Conservation (phyloP, 169 alveolate genomes). For the Theileria parva region DNA sequence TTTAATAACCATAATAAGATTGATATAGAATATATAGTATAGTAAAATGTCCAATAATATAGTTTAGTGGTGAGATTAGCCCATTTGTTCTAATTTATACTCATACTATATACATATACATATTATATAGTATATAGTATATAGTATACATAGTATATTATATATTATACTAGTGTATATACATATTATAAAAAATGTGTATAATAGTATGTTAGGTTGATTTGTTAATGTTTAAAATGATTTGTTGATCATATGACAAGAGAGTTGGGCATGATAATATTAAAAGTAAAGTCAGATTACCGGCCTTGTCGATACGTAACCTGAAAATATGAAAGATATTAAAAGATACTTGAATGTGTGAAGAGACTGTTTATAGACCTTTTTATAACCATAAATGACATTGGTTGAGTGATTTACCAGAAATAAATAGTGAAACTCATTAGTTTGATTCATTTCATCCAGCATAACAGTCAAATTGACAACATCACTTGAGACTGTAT, state of each 20-base stretch:
- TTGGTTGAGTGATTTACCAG: constrained; percentile 32
- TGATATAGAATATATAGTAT: too few relatives aligned
- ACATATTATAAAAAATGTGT: neutral
- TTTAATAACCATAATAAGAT: too few relatives aligned
- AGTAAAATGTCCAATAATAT: too few relatives aligned
- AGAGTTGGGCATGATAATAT: neutral
- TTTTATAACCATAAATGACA: constrained; percentile 57
- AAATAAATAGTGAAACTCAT: constrained; percentile 35
- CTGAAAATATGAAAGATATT: constrained; percentile 2
- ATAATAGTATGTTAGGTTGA: neutral
- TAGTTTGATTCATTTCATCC: neutral
- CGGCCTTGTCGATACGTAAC: neutral
- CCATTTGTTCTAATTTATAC: too few relatives aligned
- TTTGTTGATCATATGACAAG: neutral
- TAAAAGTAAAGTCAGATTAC: neutral
- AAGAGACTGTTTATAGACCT: constrained; percentile 18
- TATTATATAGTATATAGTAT: too few relatives aligned
- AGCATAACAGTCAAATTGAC: constrained; percentile 32
- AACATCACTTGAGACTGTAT: neutral
- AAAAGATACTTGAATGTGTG: constrained; percentile 44
- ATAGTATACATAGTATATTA: too few relatives aligned
- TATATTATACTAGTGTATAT: neutral
- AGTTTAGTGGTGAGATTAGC: too few relatives aligned
- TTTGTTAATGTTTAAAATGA: neutral
- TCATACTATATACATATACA: too few relatives aligned